These are phyloP conservation scores for Wickerhamiella brachini DNA, from an alignment of 805 yeast genomes.

Conservation along the genomic window DNA sequence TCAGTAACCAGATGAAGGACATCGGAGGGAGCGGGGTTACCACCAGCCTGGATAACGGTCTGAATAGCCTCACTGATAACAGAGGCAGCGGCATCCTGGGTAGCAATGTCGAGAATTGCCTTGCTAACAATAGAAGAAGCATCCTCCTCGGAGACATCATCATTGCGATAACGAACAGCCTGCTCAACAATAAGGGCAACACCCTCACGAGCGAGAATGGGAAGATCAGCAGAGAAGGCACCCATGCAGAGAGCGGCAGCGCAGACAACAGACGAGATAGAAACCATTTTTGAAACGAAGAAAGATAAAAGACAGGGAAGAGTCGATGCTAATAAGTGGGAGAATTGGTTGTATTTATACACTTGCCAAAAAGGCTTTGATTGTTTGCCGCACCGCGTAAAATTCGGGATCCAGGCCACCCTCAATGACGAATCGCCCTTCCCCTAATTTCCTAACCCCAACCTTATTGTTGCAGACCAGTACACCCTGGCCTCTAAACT, in stretches of 20 bases:
- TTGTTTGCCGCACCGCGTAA: slow-evolving; percentile 29
- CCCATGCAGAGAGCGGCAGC: slow-evolving; percentile 6
- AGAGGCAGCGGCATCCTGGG: not conserved
- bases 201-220: not conserved
- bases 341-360: slow-evolving; percentile 4
- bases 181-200: slow-evolving; percentile 2
- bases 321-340: not conserved
- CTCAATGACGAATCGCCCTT: slow-evolving; percentile 75
- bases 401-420: slow-evolving; percentile 66
- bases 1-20: not conserved
- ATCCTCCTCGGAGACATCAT: slow-evolving; percentile 8
- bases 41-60: not conserved
- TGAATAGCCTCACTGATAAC: not conserved
- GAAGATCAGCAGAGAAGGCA: slow-evolving; percentile 7
- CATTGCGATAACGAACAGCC: slow-evolving; percentile 7
- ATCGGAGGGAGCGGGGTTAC: not conserved
- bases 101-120: not conserved
- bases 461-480: slow-evolving; percentile 70
- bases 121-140: slow-evolving; percentile 13
- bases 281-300: not conserved
- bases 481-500: slow-evolving; percentile 86
- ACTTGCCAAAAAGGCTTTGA: slow-evolving; percentile 13
- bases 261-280: not conserved
- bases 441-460: slow-evolving; percentile 61
- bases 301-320: not conserved